Conservation (phyloP, 768 basidiomycete species). For the Leccinum aurantiacum region DNA sequence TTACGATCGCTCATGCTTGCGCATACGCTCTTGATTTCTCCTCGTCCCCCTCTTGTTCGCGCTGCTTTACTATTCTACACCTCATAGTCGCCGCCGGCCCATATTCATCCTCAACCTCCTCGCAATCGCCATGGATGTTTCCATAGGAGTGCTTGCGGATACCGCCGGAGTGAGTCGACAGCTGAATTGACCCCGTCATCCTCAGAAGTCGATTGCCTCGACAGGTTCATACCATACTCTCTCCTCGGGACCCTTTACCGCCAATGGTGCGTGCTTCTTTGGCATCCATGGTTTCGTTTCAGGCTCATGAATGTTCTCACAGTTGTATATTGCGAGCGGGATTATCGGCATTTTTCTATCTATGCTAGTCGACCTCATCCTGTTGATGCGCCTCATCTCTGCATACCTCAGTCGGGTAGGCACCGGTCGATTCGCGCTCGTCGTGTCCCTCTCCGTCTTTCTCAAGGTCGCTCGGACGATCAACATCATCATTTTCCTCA, state of each 20-base stretch:
- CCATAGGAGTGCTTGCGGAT: constrained; percentile 23
- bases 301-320: not conserved
- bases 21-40: constrained; percentile 30
- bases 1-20: constrained; percentile 25
- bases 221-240: constrained; percentile 31
- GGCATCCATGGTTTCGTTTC: not conserved
- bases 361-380: constrained; percentile 30
- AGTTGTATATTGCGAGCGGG: constrained; percentile 31
- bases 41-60: constrained; percentile 33
- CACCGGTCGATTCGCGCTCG: constrained; percentile 13
- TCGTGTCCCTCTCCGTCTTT: constrained; percentile 26
- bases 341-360: constrained; percentile 30
- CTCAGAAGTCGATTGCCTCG: not conserved
- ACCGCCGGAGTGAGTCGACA: constrained; percentile 18
- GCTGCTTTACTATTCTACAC: constrained; percentile 31
- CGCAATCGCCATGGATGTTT: constrained; percentile 22
- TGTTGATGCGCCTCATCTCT: constrained; percentile 30
- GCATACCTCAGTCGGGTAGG: constrained; percentile 23
- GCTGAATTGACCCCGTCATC: not conserved
- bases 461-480: constrained; percentile 30
- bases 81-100: constrained; percentile 22
- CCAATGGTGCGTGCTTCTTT: constrained; percentile 14
- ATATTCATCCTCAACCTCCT: constrained; percentile 33
- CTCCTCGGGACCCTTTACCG: constrained; percentile 23
- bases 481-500: constrained; percentile 31